Evolutionary conservation across 1,284 basidiomycete genomes (phyloP), one percentile per base, ranked within the genome.

Genomic region (Chalciporus sp.): DNA sequence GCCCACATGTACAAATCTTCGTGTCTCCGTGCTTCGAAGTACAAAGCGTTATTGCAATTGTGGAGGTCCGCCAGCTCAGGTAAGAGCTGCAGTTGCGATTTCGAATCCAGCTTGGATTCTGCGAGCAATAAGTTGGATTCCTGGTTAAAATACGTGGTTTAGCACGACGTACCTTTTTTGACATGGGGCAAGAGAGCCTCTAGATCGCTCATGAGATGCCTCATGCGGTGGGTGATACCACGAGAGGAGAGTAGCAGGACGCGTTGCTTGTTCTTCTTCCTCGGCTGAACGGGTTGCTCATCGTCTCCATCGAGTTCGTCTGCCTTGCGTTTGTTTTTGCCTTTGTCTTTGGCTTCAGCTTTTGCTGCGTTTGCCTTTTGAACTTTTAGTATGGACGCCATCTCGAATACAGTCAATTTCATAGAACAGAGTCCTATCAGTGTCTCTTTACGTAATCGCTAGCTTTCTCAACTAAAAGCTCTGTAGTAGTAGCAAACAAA

Each of bases 1-100:
- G 95, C 90, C 97, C 97, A 99, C 60, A 99, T 76, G 69, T 98
- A 99, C 45, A 99, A 80, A 68, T 99, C 97, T 70, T 97, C 94
- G 67, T 97, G 94, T 53, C 95, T 79, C 42, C 97, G 85, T 12
- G 95, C 94, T 75, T 99, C 97, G 69, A 99, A 97, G 78, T 98
- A 99, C 26, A 99, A 80, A 1, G 95, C 84, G 68, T 99, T 98
- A 75, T 98, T 98, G 77, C 97, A 99, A 69, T 96, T 98, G 74
- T 98, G 89, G 35, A 99, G 84, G 74, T 99, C 97, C 31, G 97
- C 94, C 19, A 99, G 86, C 75, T 99, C 97, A 54, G 98, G 98
- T 46, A 99, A 81, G 44, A 98, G 86, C 61, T 94, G 83, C 0
- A 99, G 80, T 59, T 98, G 93, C 52, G 94, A 95, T 76, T 99